phyloP scores from a whole-genome alignment of 176 grass and related monocot species.

The Ampelocalamus luodianensis region DNA sequence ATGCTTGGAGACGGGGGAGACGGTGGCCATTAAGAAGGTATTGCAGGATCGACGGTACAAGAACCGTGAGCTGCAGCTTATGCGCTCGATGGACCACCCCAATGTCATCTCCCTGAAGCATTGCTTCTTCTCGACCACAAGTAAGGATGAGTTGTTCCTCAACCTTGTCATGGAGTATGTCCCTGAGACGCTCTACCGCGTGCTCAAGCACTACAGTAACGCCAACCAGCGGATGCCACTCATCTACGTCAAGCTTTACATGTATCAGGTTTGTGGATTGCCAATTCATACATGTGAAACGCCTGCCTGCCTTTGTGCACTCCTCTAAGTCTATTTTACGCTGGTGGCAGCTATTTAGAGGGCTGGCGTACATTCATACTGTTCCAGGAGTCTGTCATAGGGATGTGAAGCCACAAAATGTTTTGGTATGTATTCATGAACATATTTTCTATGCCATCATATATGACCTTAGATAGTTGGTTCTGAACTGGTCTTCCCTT shows the following conservation, averaged over 20 bases:
- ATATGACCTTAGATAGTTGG: slow-evolving; percentile 5
- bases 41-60: slow-evolving; percentile 90
- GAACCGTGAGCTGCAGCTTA: slow-evolving; percentile 95
- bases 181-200: slow-evolving; percentile 84
- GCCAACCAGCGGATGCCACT: slow-evolving; percentile 97
- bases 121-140: slow-evolving; percentile 95
- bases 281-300: slow-evolving; percentile 9
- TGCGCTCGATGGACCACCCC: slow-evolving; percentile 92
- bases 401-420: slow-evolving; percentile 98
- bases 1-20: slow-evolving; percentile 89
- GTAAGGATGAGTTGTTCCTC: slow-evolving; percentile 86
- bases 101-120: slow-evolving; percentile 97
- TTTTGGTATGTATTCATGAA: slow-evolving; percentile 67
- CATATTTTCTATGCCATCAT: background rate
- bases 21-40: slow-evolving; percentile 96
- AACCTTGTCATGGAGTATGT: slow-evolving; percentile 99
- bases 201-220: slow-evolving; percentile 97
- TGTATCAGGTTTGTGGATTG: slow-evolving; percentile 77
- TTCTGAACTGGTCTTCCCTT: background rate
- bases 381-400: slow-evolving; percentile 95
- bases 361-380: slow-evolving; percentile 79
- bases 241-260: slow-evolving; percentile 95
- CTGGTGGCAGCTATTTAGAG: slow-evolving; percentile 62
- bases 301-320: background rate
- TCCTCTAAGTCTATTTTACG: slow-evolving; percentile 15